These are phyloP conservation scores for Prunus padus DNA, from an alignment of 306 rosid genomes.

Conservation along the genomic window DNA sequence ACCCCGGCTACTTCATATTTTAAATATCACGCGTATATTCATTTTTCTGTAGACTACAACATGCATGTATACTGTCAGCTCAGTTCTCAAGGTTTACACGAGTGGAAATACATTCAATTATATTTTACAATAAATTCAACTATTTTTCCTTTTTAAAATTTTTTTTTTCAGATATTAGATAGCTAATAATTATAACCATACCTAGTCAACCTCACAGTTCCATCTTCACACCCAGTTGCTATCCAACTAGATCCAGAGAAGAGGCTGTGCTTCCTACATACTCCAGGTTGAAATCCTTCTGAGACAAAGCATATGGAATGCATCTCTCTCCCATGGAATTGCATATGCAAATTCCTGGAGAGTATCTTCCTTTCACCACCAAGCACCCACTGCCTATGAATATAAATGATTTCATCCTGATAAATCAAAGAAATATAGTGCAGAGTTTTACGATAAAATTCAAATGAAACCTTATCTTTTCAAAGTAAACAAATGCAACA, in stretches of 20 bases:
- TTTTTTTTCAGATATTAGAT: background rate
- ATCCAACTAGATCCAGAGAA: constrained; percentile 64
- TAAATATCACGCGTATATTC: background rate
- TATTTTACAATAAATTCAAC: background rate
- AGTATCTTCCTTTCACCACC: constrained; percentile 49
- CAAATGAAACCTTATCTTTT: background rate
- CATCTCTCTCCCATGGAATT: constrained; percentile 97
- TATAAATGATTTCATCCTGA: constrained; percentile 82
- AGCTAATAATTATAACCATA: constrained; percentile 37
- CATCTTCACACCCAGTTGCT: constrained; percentile 96
- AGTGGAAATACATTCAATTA: background rate
- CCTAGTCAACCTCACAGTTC: constrained; percentile 94
- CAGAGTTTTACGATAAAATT: background rate
- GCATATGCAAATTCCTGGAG: constrained; percentile 77
- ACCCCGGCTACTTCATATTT: background rate
- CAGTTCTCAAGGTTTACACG: background rate
- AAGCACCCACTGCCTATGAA: constrained; percentile 59
- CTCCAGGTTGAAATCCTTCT: constrained; percentile 41
- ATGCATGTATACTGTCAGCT: background rate
- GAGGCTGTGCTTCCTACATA: constrained; percentile 27
- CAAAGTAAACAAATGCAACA: background rate
- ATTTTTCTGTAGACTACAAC: background rate
- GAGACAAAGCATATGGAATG: constrained; percentile 82
- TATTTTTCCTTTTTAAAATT: too few species aligned
- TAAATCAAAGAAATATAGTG: constrained; percentile 4